Base-by-base conservation (phyloP, 2,329 filamentous ascomycete species). In the Annulohypoxylon truncatum region DNA sequence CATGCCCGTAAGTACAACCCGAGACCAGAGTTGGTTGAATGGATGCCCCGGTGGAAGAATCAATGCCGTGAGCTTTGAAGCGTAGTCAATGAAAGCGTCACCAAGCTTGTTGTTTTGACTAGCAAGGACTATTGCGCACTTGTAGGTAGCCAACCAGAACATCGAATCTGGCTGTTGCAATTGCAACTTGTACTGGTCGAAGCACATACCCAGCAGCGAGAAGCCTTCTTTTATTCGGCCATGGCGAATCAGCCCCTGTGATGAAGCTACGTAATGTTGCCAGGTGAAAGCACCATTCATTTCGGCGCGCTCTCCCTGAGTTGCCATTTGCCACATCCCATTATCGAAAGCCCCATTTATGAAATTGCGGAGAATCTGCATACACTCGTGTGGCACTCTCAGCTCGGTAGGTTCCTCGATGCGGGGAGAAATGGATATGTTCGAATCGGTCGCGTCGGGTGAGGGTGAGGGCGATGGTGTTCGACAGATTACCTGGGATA, bases 391-490 rank as follows among this genome's bases (percentile, higher is more conserved):
- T 13, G 73, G 73, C 12, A 75, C 65, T 47, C 61, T 72, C 15
- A 75, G 40, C 15, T 73, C 72, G 24, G 51, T 63, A 5, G 74
- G 74, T 15, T 75, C 74, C 24, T 74, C 70, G 15, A 74, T 59
- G 15, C 65, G 70, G 8, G 70, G 68, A 29, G 71, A 67, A 24
- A 76, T 68, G 58, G 68, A 67, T 7, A 67, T 5, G 35, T 61
- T 62, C 2, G 69, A 61, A 44, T 55, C 63, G 24, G 69, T 61
- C 6, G 68, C 48, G 7, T 67, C 58, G 33, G 74, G 74, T 2
- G 74, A 76, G 2, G 74, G 74, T 12, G 74, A 75, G 9, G 74
- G 74, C 8, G 74, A 76, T 5, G 74, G 74, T 4, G 74, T 76
- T 42, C 74, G 70, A 50, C 69, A 72, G 53, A 75, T 26, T 24